A percentile compares a stretch with the other conserved stretches of the same genome.
These are phyloP conservation scores for Kurtzmaniella natalensis DNA, from an alignment of 1,139 yeast species.

Conservation along the genomic window DNA sequence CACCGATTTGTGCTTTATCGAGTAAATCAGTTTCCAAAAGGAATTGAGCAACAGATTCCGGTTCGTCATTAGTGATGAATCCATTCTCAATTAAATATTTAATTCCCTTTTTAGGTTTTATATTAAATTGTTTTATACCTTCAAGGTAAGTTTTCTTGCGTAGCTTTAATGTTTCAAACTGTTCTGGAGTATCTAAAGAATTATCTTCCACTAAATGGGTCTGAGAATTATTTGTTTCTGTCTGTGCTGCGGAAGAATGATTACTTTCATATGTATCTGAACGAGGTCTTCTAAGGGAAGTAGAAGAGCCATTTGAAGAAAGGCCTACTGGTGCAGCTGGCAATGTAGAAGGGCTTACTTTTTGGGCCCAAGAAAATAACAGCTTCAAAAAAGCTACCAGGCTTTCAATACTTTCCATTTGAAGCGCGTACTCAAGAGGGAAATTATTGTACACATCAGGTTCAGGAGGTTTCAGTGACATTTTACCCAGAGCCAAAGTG, in stretches of 20 bases:
- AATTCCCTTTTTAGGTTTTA: conserved; percentile 80
- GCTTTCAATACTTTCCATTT: conserved; percentile 75
- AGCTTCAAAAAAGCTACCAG: conserved; percentile 82
- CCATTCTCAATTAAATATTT: conserved; percentile 55
- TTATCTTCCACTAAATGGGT: conserved; percentile 27
- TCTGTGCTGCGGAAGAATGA: conserved; percentile 4
- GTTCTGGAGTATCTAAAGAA: conserved; percentile 67
- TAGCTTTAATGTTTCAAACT: conserved; percentile 80
- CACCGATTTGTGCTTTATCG: conserved; percentile 85
- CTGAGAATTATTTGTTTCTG: conserved; percentile 19
- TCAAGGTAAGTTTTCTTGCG: conserved; percentile 78
- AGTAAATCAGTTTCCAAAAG: conserved; percentile 73
- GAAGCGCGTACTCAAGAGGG: conserved; percentile 79
- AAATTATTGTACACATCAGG: conserved; percentile 52
- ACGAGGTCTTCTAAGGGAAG: not conserved
- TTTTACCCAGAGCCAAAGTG: conserved; percentile 65
- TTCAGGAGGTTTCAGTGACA: conserved; percentile 58
- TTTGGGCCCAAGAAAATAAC: conserved; percentile 83
- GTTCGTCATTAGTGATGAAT: conserved; percentile 57
- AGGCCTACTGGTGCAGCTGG: not conserved
- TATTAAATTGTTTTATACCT: conserved; percentile 76
- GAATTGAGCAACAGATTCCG: conserved; percentile 70
- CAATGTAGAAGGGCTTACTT: conserved; percentile 37
- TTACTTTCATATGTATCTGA: not conserved
- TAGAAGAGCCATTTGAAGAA: conserved; percentile 1